Evolutionary conservation across 768 basidiomycete genomes (phyloP).

Genomic region (Trichaptum fuscoviolaceum): DNA sequence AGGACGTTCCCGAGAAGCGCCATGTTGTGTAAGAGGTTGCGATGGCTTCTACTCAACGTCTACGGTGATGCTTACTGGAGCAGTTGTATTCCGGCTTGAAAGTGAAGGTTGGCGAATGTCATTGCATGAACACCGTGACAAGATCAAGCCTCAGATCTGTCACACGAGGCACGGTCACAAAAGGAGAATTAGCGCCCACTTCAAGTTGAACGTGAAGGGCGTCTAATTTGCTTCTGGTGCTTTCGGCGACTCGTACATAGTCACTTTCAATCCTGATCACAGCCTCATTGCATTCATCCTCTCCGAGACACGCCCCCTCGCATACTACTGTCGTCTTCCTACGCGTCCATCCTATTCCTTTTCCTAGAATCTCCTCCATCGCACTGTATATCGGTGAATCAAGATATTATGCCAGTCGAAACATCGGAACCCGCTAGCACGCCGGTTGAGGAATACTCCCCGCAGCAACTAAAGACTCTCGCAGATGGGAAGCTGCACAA

Average conservation of each 20-base stretch:
- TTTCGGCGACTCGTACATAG: background rate
- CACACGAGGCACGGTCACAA: background rate
- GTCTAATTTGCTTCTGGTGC: background rate
- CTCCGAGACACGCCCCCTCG: background rate
- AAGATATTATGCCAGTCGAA: background rate
- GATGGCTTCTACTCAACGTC: background rate
- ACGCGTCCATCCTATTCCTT: conserved; percentile 14
- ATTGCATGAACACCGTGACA: background rate
- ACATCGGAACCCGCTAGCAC: background rate
- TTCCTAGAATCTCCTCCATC: background rate
- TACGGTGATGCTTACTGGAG: background rate
- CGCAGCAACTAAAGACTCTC: conserved; percentile 36
- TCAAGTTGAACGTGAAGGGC: no score
- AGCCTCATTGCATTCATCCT: background rate
- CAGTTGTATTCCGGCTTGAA: background rate
- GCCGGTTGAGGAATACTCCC: background rate
- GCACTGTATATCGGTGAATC: background rate
- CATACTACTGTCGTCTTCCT: background rate
- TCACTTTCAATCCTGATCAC: background rate
- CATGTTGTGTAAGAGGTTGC: conserved; percentile 33
- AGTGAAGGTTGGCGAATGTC: no score
- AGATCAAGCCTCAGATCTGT: no score
- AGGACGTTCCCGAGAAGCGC: conserved; percentile 62
- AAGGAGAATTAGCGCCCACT: background rate
- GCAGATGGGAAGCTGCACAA: conserved; percentile 46